Conservation (phyloP, 2,329 filamentous ascomycete genomes). For the Teratosphaeria epicoccoides region DNA sequence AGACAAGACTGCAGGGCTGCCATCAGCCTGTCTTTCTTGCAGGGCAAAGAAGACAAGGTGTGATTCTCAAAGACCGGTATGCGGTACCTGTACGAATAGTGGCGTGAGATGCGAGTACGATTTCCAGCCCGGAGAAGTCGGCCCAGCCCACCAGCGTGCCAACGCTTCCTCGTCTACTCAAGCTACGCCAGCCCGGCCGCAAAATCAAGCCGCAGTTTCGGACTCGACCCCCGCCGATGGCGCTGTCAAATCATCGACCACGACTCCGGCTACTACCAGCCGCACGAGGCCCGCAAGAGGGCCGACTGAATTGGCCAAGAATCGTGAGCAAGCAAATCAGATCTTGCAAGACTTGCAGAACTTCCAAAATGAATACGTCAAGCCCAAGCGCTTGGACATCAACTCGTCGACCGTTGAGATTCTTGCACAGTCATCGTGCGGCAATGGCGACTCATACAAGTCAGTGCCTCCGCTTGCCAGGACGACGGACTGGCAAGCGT, state of each 20-base stretch:
- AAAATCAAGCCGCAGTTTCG: neutral
- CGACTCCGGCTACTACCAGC: slow-evolving; percentile 2
- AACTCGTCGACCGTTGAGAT: slow-evolving; percentile 21
- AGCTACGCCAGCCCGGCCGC: neutral
- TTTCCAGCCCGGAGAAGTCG: slow-evolving; percentile 6
- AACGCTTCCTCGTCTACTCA: neutral
- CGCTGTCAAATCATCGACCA: neutral
- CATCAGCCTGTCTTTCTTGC: slow-evolving; percentile 20
- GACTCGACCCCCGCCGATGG: neutral
- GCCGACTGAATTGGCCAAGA: neutral
- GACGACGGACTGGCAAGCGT: slow-evolving; percentile 18
- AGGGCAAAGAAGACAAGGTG: slow-evolving; percentile 21
- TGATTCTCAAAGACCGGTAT: slow-evolving; percentile 17
- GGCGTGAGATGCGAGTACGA: slow-evolving; percentile 17
- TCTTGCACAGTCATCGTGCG: slow-evolving; percentile 21
- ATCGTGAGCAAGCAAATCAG: slow-evolving; percentile 8
- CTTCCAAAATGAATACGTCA: slow-evolving; percentile 20
- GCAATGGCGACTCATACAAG: slow-evolving; percentile 21
- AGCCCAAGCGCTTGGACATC: slow-evolving; percentile 16
- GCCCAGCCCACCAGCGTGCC: neutral
- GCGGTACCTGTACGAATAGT: slow-evolving; percentile 13
- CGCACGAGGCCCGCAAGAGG: neutral
- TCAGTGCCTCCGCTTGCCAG: slow-evolving; percentile 9
- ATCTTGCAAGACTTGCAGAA: slow-evolving; percentile 13
- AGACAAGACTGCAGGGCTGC: neutral